Base-by-base conservation (phyloP, 768 basidiomycete species). In the Rhodotorula kratochvilovae region DNA sequence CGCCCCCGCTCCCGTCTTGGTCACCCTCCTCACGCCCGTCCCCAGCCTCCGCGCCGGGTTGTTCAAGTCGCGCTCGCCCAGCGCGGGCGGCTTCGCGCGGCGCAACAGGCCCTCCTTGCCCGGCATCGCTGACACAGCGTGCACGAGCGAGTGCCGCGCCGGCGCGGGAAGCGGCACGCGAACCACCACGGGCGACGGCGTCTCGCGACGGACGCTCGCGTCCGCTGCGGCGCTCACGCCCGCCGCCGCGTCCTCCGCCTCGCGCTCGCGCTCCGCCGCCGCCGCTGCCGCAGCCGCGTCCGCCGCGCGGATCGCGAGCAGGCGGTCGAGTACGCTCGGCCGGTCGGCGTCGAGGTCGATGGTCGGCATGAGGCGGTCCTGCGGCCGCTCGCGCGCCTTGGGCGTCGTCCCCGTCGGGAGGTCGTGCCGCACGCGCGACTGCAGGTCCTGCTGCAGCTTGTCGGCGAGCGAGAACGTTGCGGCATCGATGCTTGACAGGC, bases 331-430 rank as follows among this genome's bases (percentile, higher is more conserved):
- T 1, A 72, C 66, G 15, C 39, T 31, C n/a, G 43, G 61, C 0
- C 71, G 55, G 31, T 67, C 66, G 43, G 58, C n/a, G 50, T 74
- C 73, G 51, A 74, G 66, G 63, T 74, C 73, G 62, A 74, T 51
- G 42, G 27, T 5, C 11, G 66, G 62, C 21, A 64, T 35, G 25
- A 71, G 63, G 2, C 53, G 39, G 48, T 74, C 73, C 39, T 36
- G 42, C 12, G 69, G 66, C 2, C 59, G 62, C 12, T 56, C 61
- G 17, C 70, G 70, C 31, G 65, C 58, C 17, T 23, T 45, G 15
- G 73, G 73, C 4, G 73, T 74, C 36, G 21, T 4, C 15, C 73
- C 69, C 8, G 73, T 74, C 11, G 73, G 29, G 7, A 62, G 11
- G 66, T 74, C 73, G 42, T 60, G 54, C 10, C 59, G 68, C 0